Base-by-base conservation (phyloP, 2,329 filamentous ascomycete species). In the Neocucurbitaria cava region DNA sequence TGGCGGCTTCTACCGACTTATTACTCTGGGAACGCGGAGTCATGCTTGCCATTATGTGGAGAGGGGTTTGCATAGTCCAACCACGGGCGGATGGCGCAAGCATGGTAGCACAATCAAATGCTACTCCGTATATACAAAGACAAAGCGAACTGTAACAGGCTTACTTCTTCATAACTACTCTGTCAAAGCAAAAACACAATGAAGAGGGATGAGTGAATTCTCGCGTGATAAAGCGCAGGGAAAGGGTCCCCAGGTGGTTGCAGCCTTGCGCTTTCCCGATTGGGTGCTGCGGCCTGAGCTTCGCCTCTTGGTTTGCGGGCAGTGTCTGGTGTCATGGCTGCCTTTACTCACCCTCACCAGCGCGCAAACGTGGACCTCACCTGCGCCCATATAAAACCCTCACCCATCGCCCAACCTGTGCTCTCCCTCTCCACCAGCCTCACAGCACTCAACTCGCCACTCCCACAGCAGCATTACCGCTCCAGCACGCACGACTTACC, bases 191-290 rank as follows among this genome's bases (percentile, higher is more conserved):
- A 40, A 40, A 21, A 11, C 20, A 40, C 17, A 35, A n/a, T n/a
- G n/a, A n/a, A n/a, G n/a, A n/a, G 10, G 5, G 6, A 23, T 40
- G 7, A 40, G 36, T 35, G n/a, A 21, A 9, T 3, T 35, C 6
- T 21, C 18, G 33, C 26, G 31, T 52, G 49, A 46, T 46, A 49
- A 49, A 53, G 40, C 21, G 8, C 17, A 13, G 9, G n/a, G 24
- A 26, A 26, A 2, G 24, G 9, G 9, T 26, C 18, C 38, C 51
- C 42, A 53, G 46, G 30, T 31, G 46, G 50, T 51, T 58, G 66
- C 53, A 68, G 67, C 67, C 67, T 70, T 64, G 61, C 56, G 57
- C 63, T 56, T 60, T 48, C 5, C 59, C 51, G 20, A 5, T 46
- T 61, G 41, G 45, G 42, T 10, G 48, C 46, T 55, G 46, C 44